phyloP scores from a whole-genome alignment of 306 rosid species.

The Cicer yamashitae region DNA sequence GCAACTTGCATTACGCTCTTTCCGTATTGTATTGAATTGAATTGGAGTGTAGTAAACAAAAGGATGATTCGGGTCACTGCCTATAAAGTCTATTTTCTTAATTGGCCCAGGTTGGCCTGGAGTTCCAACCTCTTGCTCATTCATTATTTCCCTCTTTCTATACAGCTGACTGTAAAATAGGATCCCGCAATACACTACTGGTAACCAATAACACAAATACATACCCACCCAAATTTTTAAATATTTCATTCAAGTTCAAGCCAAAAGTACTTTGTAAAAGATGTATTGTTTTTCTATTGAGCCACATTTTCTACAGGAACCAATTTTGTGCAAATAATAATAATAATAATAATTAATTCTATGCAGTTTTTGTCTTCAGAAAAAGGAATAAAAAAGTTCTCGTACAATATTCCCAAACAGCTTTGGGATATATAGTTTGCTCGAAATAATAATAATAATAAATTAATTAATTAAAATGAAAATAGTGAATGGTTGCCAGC shows the following conservation, averaged over 20 bases:
- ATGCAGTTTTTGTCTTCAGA: no score
- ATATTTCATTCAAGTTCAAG: no score
- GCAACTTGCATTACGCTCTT: not conserved
- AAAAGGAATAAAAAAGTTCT: not conserved
- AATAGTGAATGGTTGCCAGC: not conserved
- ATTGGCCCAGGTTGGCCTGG: not conserved
- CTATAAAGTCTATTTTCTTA: not conserved
- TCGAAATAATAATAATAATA: not conserved
- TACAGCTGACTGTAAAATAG: no score
- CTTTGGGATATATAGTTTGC: not conserved
- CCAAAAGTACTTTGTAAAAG: no score
- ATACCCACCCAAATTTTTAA: no score
- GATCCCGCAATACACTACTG: no score
- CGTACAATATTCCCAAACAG: not conserved
- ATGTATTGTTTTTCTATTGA: no score
- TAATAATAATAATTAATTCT: no score
- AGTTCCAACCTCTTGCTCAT: not conserved
- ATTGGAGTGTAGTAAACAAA: not conserved
- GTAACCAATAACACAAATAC: no score
- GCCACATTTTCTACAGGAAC: not conserved
- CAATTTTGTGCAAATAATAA: no score
- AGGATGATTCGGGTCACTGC: not conserved
- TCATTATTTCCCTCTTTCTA: slow-evolving; percentile 1
- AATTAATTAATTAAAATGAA: not conserved
- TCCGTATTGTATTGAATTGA: not conserved